Base-by-base conservation (phyloP, 1,284 basidiomycete genomes). In the Mycena citricolor region DNA sequence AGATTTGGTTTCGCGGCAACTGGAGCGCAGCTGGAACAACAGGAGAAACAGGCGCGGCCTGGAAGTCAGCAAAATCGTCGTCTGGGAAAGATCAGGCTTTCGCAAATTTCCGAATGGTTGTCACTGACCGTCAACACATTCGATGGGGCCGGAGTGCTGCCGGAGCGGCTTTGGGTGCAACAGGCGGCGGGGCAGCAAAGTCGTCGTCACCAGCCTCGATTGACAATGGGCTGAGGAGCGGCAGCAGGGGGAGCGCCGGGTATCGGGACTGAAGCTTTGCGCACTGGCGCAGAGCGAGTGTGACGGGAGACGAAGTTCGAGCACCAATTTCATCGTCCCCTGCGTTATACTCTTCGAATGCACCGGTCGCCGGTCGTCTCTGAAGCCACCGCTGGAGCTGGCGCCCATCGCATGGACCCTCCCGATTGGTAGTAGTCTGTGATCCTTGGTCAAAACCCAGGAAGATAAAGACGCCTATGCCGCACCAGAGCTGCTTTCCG, bases 121-220 rank as follows among this genome's bases (percentile, higher is more conserved):
- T 65, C 13, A n/a, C n/a, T n/a, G n/a, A n/a, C n/a, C n/a, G n/a
- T n/a, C n/a, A 74, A 49, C 5, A 59, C n/a, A 61, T 47, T n/a
- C n/a, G n/a, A n/a, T n/a, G n/a, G n/a, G n/a, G n/a, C n/a, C n/a
- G n/a, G n/a, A n/a, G n/a, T 29, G 61, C 52, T 12, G 47, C 43
- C 8, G 61, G 49, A 2, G 41, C 51, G 33, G 51, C 58, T 5
- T 57, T 34, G n/a, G 57, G 61, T 26, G 55, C 45, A 22, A 51
- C 42, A 10, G 58, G 50, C 11, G 50, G 42, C 16, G 51, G 49
- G 59, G 21, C 58, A 54, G 8, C 58, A 50, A 17, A 61, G 52
- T 98, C 95, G 61, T 93, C 90, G 42, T 97, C 95, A 1, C 95
- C 95, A 7, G 94, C 95, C 57, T 97, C 90, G 71, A 61, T 92